These are phyloP conservation scores for Plasmodium blacklocki DNA, from an alignment of 169 alveolate genomes.

Conservation along the genomic window DNA sequence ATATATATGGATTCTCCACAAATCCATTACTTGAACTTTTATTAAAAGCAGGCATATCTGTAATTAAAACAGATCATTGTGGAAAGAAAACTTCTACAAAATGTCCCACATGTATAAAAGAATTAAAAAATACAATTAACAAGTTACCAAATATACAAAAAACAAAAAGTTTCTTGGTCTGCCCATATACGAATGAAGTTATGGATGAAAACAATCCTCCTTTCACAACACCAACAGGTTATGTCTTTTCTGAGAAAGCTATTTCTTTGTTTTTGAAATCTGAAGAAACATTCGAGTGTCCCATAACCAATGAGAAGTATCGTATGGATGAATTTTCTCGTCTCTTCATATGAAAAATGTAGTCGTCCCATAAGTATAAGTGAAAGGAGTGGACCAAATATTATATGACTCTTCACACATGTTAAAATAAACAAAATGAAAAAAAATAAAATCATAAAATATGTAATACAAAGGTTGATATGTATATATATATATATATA, in stretches of 20 bases:
- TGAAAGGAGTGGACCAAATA: no score
- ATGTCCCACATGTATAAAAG: constrained; percentile 90
- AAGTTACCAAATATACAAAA: constrained; percentile 86
- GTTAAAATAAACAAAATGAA: no score
- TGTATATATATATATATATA: no score
- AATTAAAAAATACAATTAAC: constrained; percentile 81
- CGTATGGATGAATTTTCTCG: constrained; percentile 79
- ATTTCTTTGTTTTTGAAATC: constrained; percentile 67
- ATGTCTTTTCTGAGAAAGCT: constrained; percentile 85
- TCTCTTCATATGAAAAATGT: constrained; percentile 74
- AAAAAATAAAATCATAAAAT: no score
- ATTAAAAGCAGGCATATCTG: constrained; percentile 87
- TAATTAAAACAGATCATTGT: constrained; percentile 85
- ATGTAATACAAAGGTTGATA: no score
- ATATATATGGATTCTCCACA: constrained; percentile 57
- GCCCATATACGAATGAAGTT: constrained; percentile 89
- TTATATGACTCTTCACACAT: no score
- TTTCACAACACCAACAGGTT: constrained; percentile 87
- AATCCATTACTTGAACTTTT: constrained; percentile 81
- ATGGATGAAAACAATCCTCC: constrained; percentile 91
- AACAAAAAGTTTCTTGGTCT: constrained; percentile 85
- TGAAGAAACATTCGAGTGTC: constrained; percentile 80
- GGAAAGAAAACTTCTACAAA: constrained; percentile 82
- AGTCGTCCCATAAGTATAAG: no score
- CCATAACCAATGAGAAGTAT: constrained; percentile 77